These are phyloP conservation scores for Arctium lappa DNA, from an alignment of 129 eudicot species.

Conservation along the genomic window DNA sequence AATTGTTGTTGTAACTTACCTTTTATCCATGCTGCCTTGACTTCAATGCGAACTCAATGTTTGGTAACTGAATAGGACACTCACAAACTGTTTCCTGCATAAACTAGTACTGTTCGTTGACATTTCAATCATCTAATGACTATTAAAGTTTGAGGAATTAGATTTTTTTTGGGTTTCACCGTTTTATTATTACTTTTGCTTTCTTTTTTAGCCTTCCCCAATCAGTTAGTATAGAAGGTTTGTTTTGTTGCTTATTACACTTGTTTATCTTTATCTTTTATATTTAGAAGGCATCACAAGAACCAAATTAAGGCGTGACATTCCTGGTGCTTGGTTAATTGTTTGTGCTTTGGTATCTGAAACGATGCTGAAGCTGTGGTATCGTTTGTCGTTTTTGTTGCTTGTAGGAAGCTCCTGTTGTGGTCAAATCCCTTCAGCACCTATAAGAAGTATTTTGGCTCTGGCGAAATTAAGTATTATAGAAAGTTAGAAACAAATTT, in stretches of 20 bases:
- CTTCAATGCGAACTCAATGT: too few species aligned
- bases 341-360: not conserved
- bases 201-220: not conserved
- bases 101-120: not conserved
- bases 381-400: conserved; percentile 12
- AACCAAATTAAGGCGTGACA: not conserved
- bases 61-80: too few species aligned
- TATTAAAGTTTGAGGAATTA: not conserved
- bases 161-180: not conserved
- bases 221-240: too few species aligned
- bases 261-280: not conserved
- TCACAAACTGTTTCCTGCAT: too few species aligned
- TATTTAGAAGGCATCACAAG: not conserved
- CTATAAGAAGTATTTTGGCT: not conserved
- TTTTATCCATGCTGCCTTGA: too few species aligned
- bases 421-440: conserved; percentile 49
- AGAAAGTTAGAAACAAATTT: not conserved
- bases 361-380: conserved; percentile 8
- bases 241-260: not conserved
- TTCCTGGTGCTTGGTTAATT: not conserved
- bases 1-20: too few species aligned
- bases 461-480: not conserved
- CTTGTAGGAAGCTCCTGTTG: conserved; percentile 78
- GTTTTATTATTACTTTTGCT: not conserved
- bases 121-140: not conserved